Evolutionary conservation across 148 eudicot species (phyloP).

Genomic region (Heliosperma pusillum): DNA sequence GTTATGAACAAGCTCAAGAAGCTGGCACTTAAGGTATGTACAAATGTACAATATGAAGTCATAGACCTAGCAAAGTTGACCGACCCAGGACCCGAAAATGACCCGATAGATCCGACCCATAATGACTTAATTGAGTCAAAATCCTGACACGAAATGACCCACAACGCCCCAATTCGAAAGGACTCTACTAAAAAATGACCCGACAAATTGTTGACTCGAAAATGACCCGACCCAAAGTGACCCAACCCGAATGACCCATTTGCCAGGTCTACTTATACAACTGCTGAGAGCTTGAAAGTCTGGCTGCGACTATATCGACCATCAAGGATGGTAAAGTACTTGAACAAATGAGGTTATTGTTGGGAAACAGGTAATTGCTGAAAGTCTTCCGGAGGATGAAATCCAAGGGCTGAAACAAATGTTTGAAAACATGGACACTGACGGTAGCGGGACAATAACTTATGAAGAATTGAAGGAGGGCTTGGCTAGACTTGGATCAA

Average conservation of each 20-base stretch:
- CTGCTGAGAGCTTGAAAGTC: not conserved
- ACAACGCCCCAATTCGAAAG: too few species aligned
- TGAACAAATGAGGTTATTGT: not conserved
- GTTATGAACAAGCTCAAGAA: slow-evolving; percentile 97
- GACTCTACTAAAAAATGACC: too few species aligned
- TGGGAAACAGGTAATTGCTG: slow-evolving; percentile 62
- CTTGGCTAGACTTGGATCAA: slow-evolving; percentile 75
- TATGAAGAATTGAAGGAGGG: slow-evolving; percentile 77
- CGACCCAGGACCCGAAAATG: too few species aligned
- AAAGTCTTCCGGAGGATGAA: slow-evolving; percentile 72
- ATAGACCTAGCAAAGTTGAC: too few species aligned
- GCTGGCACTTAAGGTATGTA: slow-evolving; percentile 78
- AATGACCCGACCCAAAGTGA: too few species aligned
- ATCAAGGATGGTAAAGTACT: not conserved
- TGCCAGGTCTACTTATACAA: too few species aligned
- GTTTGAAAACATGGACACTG: slow-evolving; percentile 85
- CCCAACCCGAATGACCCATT: too few species aligned
- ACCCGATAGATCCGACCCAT: too few species aligned
- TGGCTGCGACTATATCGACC: not conserved
- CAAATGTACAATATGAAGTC: not conserved
- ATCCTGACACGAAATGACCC: too few species aligned
- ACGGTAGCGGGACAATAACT: slow-evolving; percentile 80
- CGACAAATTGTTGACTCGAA: too few species aligned
- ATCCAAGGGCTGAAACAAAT: slow-evolving; percentile 84
- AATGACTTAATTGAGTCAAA: too few species aligned